Evolutionary conservation across 257 asterid species (phyloP).

Genomic region (Dorcoceras hygrometricum): DNA sequence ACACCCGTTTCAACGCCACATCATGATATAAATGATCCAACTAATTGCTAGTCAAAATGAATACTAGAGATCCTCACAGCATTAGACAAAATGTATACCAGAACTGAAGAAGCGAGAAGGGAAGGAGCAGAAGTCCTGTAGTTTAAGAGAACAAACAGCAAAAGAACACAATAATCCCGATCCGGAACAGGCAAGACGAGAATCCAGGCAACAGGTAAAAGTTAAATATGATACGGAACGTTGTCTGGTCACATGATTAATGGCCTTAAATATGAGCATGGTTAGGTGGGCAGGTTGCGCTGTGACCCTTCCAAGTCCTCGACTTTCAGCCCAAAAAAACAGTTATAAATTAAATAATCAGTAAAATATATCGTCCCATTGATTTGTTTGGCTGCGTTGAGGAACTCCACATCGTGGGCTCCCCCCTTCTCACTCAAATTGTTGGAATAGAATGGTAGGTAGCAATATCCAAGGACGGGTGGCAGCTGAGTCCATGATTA

Average conservation of each 20-base stretch:
- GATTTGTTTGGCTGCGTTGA: background rate
- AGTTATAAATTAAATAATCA: no score
- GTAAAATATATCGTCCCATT: no score
- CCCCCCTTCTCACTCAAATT: background rate
- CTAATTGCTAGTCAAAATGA: slow-evolving; percentile 1
- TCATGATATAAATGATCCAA: slow-evolving; percentile 7
- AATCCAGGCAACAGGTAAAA: slow-evolving; percentile 18
- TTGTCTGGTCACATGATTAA: slow-evolving; percentile 32
- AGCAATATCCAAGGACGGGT: background rate
- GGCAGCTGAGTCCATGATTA: background rate
- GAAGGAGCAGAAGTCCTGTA: slow-evolving; percentile 22
- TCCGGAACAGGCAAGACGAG: slow-evolving; percentile 19
- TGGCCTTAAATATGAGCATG: slow-evolving; percentile 45
- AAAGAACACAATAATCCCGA: slow-evolving; percentile 23
- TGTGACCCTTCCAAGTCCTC: background rate
- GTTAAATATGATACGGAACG: slow-evolving; percentile 22
- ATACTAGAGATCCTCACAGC: background rate
- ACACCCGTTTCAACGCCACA: slow-evolving; percentile 20
- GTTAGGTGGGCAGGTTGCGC: slow-evolving; percentile 37
- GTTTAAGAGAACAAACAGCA: slow-evolving; percentile 22
- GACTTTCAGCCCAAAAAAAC: background rate
- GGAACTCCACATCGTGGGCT: background rate
- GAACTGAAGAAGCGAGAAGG: slow-evolving; percentile 40
- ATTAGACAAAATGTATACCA: slow-evolving; percentile 33
- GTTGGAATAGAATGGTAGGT: background rate